Conservation (phyloP, 2,329 filamentous ascomycete genomes). For the Ceratocystis eucalypticola region DNA sequence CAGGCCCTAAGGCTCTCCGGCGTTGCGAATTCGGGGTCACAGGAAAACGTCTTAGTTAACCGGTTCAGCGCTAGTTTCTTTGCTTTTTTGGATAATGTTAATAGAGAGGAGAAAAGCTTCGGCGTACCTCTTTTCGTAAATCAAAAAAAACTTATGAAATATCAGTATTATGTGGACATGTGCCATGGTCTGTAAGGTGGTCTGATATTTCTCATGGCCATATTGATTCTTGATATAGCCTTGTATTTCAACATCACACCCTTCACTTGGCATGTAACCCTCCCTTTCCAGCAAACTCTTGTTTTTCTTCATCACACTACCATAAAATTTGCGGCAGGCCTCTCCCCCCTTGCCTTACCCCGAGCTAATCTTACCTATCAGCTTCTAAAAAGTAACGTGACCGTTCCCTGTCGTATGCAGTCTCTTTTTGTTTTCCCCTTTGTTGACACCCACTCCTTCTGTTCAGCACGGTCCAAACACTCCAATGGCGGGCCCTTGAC, state of each 20-base stretch:
- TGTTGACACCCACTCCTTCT: neutral
- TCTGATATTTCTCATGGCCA: no score
- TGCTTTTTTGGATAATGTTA: neutral
- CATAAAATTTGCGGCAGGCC: neutral
- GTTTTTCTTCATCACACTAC: neutral
- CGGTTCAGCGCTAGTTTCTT: neutral
- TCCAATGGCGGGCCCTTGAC: conserved; percentile 38
- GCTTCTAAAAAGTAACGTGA: neutral
- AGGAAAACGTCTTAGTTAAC: conserved; percentile 6
- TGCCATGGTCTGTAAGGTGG: no score
- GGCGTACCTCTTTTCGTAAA: neutral
- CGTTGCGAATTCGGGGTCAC: conserved; percentile 5
- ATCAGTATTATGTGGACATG: no score
- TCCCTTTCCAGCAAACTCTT: no score
- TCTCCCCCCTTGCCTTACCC: neutral
- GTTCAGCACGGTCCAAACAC: conserved; percentile 32
- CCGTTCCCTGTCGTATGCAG: neutral
- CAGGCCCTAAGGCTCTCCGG: neutral
- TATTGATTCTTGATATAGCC: no score
- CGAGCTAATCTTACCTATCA: neutral
- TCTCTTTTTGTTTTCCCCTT: neutral
- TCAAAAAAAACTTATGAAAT: neutral
- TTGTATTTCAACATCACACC: no score
- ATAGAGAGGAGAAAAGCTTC: neutral
- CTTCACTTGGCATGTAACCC: no score